Percentiles rank a stretch among this genome's conserved stretches.
Conservation (phyloP, 495 filamentous ascomycete species). For the Penicillium salamii region DNA sequence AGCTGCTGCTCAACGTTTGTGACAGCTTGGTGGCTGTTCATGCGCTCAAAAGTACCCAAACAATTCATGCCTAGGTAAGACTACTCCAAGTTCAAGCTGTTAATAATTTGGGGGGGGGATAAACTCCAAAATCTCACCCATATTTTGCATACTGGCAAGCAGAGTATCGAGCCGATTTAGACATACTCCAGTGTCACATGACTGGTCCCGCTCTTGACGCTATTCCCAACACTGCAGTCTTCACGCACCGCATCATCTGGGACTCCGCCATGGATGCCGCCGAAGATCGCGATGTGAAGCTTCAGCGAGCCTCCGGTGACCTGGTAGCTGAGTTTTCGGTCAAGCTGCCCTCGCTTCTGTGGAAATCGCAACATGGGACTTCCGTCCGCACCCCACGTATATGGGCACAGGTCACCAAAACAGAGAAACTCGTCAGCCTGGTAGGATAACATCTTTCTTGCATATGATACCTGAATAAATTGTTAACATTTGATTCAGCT, state of each 20-base stretch:
- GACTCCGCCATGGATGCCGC: slow-evolving; percentile 43
- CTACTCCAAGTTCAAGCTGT: too few species aligned
- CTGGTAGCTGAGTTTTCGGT: slow-evolving; percentile 62
- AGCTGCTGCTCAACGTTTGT: too few species aligned
- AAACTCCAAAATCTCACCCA: too few species aligned
- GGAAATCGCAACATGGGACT: slow-evolving; percentile 31
- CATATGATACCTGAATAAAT: neutral
- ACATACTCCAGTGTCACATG: slow-evolving; percentile 18
- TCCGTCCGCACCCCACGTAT: slow-evolving; percentile 34
- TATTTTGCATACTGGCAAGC: too few species aligned
- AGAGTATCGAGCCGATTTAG: too few species aligned
- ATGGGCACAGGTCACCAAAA: slow-evolving; percentile 39
- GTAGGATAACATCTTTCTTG: slow-evolving; percentile 25
- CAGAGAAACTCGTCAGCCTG: slow-evolving; percentile 41
- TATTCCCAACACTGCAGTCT: slow-evolving; percentile 17
- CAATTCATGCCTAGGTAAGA: too few species aligned
- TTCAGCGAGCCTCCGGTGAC: slow-evolving; percentile 68
- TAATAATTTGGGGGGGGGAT: too few species aligned
- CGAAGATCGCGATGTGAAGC: slow-evolving; percentile 66
- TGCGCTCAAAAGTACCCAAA: too few species aligned
- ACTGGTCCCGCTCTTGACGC: slow-evolving; percentile 25
- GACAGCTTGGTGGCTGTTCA: too few species aligned
- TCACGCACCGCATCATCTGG: slow-evolving; percentile 3
- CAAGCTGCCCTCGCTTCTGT: slow-evolving; percentile 51
- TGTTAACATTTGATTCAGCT: slow-evolving; percentile 49